These are phyloP conservation scores for Scleromitrula shiraiana DNA, from an alignment of 2,329 filamentous ascomycete species.

Conservation along the genomic window DNA sequence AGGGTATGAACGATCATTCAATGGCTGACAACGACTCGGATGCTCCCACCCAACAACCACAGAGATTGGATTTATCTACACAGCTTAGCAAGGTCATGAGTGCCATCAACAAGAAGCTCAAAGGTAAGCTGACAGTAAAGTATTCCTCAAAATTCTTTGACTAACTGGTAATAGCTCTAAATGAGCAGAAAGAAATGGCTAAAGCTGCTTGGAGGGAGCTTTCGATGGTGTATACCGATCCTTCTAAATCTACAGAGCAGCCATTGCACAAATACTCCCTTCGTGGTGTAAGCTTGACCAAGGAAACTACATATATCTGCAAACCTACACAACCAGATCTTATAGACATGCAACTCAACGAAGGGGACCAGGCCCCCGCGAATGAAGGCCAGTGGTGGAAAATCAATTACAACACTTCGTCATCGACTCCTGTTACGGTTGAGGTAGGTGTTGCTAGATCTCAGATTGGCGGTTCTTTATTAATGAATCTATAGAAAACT, in stretches of 20 bases:
- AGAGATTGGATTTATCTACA: conserved; percentile 18
- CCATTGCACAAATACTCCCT: conserved; percentile 37
- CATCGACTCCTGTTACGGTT: conserved; percentile 37
- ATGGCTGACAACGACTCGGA: neutral
- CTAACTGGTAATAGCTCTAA: conserved; percentile 23
- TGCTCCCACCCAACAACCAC: conserved; percentile 7
- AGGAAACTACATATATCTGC: conserved; percentile 44
- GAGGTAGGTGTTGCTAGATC: conserved; percentile 36
- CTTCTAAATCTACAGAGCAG: conserved; percentile 17
- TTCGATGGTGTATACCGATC: conserved; percentile 33
- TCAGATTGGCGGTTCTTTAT: neutral
- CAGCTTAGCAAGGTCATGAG: conserved; percentile 24
- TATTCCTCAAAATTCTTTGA: neutral
- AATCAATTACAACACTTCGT: conserved; percentile 36
- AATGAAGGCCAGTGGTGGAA: conserved; percentile 48
- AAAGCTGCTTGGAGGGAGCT: conserved; percentile 29
- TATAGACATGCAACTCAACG: conserved; percentile 35
- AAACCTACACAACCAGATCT: conserved; percentile 35
- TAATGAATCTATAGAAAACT: conserved; percentile 35
- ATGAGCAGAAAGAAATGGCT: conserved; percentile 26
- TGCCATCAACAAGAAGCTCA: conserved; percentile 29
- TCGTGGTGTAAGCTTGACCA: conserved; percentile 42
- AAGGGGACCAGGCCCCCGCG: conserved; percentile 19
- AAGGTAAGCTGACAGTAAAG: conserved; percentile 16
- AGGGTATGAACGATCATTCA: neutral